phyloP scores from a whole-genome alignment of 352 stramenopile genomes.

The Pythium phragmitis region DNA sequence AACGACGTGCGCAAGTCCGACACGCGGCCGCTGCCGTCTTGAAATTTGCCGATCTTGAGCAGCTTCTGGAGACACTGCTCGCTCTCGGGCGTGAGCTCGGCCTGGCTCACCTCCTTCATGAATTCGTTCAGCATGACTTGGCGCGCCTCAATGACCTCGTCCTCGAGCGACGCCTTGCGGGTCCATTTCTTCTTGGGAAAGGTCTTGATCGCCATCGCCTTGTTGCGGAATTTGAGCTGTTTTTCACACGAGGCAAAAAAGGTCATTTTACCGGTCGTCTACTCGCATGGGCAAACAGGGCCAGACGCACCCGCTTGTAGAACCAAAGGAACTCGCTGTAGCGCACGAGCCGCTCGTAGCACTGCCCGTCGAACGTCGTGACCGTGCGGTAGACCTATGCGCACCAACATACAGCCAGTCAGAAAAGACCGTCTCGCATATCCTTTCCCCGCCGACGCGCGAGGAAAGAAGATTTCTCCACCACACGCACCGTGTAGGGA shows the following conservation, averaged over 20 bases:
- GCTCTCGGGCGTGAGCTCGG: constrained; percentile 39
- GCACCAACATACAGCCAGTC: no score
- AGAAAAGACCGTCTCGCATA: neutral
- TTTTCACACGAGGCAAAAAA: neutral
- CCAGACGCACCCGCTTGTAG: constrained; percentile 25
- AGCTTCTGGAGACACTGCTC: constrained; percentile 55
- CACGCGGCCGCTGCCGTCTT: constrained; percentile 30
- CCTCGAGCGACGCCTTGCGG: constrained; percentile 45
- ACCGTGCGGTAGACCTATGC: constrained; percentile 61
- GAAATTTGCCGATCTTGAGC: constrained; percentile 57
- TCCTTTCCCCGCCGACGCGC: neutral
- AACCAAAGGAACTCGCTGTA: constrained; percentile 65
- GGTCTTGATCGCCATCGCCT: constrained; percentile 22
- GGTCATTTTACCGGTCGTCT: neutral
- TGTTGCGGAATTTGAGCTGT: constrained; percentile 37
- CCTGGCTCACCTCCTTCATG: constrained; percentile 53
- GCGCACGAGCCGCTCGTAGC: constrained; percentile 68
- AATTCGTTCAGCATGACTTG: constrained; percentile 79
- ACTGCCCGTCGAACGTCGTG: constrained; percentile 60
- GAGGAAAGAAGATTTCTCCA: neutral
- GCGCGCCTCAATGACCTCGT: constrained; percentile 59
- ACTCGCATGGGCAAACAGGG: neutral
- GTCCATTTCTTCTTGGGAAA: constrained; percentile 61
- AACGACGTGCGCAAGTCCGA: constrained; percentile 19
- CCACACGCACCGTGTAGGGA: constrained; percentile 51